Evolutionary conservation across 139 green algal genomes (phyloP), one percentile per base, ranked within the genome.

Genomic region (Chlamydomonas eustigma): DNA sequence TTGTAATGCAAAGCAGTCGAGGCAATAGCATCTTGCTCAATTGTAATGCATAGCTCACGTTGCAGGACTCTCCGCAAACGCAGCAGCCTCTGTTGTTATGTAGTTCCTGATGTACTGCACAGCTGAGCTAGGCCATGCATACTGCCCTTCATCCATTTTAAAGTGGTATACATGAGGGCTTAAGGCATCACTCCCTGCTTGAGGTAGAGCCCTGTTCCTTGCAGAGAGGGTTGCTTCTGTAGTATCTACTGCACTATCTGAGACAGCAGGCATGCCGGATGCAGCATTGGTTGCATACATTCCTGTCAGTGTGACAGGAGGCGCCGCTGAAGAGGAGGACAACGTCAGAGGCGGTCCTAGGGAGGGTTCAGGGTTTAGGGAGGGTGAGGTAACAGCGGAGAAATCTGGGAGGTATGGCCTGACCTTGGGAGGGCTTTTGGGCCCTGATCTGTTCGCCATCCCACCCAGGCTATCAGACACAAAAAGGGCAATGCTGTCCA

Each of bases 81-180:
- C 18, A 18, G 44, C 44, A 18, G 44, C 44, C 25, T 70, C 58
- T 8, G 6, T 28, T 37, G 58, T 70, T 5, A 70, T 28, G 28
- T 37, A 70, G 18, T 70, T 24, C 24, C 58, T 32, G 58, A 70
- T 70, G 58, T 70, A 70, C 58, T 8, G 58, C 58, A 35, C 58
- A 5, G 6, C 5, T 24, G 24, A 24, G 18, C 58, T 70, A 24
- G 58, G 58, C 58, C 58, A 70, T 22, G 58, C 58, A 12, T 28
- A 28, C 44, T 58, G 12, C 12, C 12, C 44, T 12, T 12, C 44
- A 18, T 58, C 44, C 44, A 58, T 18, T 18, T 28, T 12, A 18
- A 12, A 58, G 44, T 18, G 44, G 18, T 58, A 58, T 28, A 58
- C 44, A 18, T 18, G 44, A 18, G 44, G 44, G n/a, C n/a, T n/a